Percentiles rank a stretch among this genome's conserved stretches.
Evolutionary conservation across 306 rosid genomes (phyloP).

Genomic region (Bauhinia variegata): DNA sequence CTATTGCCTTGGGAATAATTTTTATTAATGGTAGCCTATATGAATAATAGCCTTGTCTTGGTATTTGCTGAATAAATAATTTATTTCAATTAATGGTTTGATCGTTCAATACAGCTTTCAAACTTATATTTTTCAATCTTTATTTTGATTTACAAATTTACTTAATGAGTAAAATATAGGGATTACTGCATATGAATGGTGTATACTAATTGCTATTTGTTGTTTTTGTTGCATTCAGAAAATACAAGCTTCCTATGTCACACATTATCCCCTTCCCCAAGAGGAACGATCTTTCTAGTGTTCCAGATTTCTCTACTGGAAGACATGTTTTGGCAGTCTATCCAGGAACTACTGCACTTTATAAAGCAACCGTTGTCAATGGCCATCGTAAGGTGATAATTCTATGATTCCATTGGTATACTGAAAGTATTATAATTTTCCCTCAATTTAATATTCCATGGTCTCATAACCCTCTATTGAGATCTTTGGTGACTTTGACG

Average conservation of each 20-base stretch:
- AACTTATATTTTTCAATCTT: neutral
- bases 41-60: neutral
- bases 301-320: slow-evolving; percentile 74
- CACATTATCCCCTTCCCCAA: slow-evolving; percentile 91
- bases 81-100: neutral
- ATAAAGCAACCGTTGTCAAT: slow-evolving; percentile 95
- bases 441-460: slow-evolving; percentile 16
- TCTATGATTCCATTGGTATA: slow-evolving; percentile 29
- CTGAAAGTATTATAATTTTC: slow-evolving; percentile 12
- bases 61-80: neutral
- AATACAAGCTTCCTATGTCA: slow-evolving; percentile 83
- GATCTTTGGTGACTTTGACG: slow-evolving; percentile 13
- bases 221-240: slow-evolving; percentile 53
- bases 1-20: no score
- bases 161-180: neutral
- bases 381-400: slow-evolving; percentile 80
- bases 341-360: slow-evolving; percentile 98
- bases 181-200: neutral
- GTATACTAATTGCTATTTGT: slow-evolving; percentile 11
- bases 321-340: slow-evolving; percentile 93
- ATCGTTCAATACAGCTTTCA: neutral
- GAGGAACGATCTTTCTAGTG: slow-evolving; percentile 76
- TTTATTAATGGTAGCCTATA: no score
- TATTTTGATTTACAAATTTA: neutral
- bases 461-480: slow-evolving; percentile 1